These are phyloP conservation scores for Boeremia exigua DNA, from an alignment of 2,329 filamentous ascomycete genomes.

Conservation along the genomic window DNA sequence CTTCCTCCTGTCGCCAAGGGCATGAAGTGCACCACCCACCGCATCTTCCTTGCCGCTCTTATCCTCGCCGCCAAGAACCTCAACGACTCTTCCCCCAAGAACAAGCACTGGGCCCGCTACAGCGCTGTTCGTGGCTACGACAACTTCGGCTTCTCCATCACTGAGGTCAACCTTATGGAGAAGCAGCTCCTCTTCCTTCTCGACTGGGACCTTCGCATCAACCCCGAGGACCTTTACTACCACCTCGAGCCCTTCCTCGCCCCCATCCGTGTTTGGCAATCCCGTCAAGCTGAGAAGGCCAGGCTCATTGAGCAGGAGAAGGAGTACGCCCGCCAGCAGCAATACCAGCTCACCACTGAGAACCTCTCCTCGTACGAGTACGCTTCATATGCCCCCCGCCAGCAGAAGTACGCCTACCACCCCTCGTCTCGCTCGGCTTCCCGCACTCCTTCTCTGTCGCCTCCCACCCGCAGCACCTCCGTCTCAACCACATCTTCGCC, in stretches of 20 bases:
- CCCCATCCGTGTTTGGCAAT: conserved; percentile 72
- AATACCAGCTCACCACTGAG: conserved; percentile 45
- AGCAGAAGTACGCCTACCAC: conserved; percentile 30
- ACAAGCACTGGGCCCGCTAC: conserved; percentile 99
- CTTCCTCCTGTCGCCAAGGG: conserved; percentile 95
- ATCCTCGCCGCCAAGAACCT: conserved; percentile 94
- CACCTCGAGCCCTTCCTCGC: conserved; percentile 88
- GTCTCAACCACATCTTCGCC: conserved; percentile 44
- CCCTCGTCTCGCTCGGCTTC: conserved; percentile 48
- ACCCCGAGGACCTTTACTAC: conserved; percentile 81
- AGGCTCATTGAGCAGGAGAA: conserved; percentile 52
- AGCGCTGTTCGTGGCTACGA: conserved; percentile 75
- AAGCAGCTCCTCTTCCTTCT: conserved; percentile 95
- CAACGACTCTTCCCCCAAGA: conserved; percentile 98
- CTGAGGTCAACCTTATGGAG: conserved; percentile 99
- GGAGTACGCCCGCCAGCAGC: conserved; percentile 47
- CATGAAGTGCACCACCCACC: conserved; percentile 93
- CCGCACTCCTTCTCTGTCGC: conserved; percentile 58
- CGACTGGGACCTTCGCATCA: conserved; percentile 91
- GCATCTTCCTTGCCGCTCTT: conserved; percentile 90
- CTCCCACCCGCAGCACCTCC: conserved; percentile 51
- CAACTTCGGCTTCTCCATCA: conserved; percentile 88
- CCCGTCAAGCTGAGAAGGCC: conserved; percentile 62
- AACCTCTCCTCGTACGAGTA: conserved; percentile 41
- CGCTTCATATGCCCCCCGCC: conserved; percentile 35